phyloP scores from a whole-genome alignment of 2,329 filamentous ascomycete genomes.

The Trichoderma sp. region DNA sequence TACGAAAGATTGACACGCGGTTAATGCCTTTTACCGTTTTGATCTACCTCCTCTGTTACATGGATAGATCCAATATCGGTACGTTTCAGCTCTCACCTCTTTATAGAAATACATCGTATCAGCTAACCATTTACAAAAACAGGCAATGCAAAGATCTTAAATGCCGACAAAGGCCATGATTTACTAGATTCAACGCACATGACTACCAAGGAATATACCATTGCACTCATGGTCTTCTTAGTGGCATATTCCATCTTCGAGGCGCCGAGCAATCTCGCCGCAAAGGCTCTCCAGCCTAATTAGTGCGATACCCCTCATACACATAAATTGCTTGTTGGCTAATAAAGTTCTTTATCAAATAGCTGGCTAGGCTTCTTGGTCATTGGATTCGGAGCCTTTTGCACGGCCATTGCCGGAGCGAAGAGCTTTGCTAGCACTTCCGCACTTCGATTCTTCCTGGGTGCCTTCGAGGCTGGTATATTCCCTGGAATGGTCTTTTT shows the following conservation, averaged over 20 bases:
- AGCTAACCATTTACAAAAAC: neutral
- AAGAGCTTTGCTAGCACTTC: neutral
- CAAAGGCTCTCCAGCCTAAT: slow-evolving; percentile 4
- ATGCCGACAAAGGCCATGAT: neutral
- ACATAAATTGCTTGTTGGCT: neutral
- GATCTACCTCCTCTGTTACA: slow-evolving; percentile 5
- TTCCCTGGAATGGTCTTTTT: slow-evolving; percentile 9
- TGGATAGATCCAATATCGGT: slow-evolving; percentile 11
- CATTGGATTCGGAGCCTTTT: slow-evolving; percentile 7
- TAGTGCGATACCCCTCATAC: neutral
- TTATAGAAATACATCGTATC: neutral
- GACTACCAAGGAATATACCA: slow-evolving; percentile 5
- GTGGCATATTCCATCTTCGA: slow-evolving; percentile 8
- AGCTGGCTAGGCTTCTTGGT: slow-evolving; percentile 15
- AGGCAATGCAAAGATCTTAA: slow-evolving; percentile 9
- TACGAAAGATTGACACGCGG: neutral
- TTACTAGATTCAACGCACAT: neutral
- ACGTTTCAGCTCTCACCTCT: neutral
- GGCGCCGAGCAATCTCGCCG: slow-evolving; percentile 5
- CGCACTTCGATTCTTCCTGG: neutral
- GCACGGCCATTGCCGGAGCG: slow-evolving; percentile 9
- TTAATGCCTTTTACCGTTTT: slow-evolving; percentile 9
- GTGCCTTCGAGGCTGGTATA: neutral
- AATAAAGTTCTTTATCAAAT: neutral
- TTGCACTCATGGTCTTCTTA: neutral